Evolutionary conservation across 2,329 filamentous ascomycete species (phyloP).

Genomic region (Amphichorda felina): DNA sequence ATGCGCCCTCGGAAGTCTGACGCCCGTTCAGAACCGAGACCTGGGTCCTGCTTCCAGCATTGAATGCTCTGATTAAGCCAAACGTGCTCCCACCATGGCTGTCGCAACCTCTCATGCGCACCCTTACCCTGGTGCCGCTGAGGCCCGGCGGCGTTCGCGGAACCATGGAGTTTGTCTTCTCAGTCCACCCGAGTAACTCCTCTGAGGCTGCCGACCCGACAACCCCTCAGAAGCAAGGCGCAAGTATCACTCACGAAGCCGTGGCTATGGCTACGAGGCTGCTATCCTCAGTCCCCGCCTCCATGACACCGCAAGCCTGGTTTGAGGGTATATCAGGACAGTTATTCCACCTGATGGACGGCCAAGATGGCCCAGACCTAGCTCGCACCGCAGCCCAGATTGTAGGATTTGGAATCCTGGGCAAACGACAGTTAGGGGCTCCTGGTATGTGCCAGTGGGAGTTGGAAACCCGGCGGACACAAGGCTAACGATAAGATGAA

Average conservation of each 20-base stretch:
- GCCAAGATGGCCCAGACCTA: slow-evolving; percentile 22
- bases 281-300: slow-evolving; percentile 45
- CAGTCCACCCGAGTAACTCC: slow-evolving; percentile 47
- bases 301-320: slow-evolving; percentile 44
- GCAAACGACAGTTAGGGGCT: slow-evolving; percentile 49
- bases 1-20: slow-evolving; percentile 3
- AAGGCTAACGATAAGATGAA: not conserved
- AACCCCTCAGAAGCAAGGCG: slow-evolving; percentile 40
- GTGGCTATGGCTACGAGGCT: slow-evolving; percentile 51
- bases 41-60: slow-evolving; percentile 37
- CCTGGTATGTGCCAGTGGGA: slow-evolving; percentile 29
- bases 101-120: slow-evolving; percentile 40
- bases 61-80: slow-evolving; percentile 54
- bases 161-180: slow-evolving; percentile 60
- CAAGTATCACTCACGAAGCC: slow-evolving; percentile 57
- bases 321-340: slow-evolving; percentile 49
- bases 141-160: slow-evolving; percentile 51
- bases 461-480: not conserved
- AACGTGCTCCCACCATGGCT: slow-evolving; percentile 47
- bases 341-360: slow-evolving; percentile 49
- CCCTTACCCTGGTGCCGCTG: slow-evolving; percentile 49
- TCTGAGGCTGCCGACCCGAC: slow-evolving; percentile 25
- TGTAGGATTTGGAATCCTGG: slow-evolving; percentile 49
- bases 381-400: slow-evolving; percentile 23
- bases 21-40: slow-evolving; percentile 7